These are phyloP conservation scores for Leishmania aethiopica DNA, from an alignment of 208 protist genomes.

Conservation along the genomic window DNA sequence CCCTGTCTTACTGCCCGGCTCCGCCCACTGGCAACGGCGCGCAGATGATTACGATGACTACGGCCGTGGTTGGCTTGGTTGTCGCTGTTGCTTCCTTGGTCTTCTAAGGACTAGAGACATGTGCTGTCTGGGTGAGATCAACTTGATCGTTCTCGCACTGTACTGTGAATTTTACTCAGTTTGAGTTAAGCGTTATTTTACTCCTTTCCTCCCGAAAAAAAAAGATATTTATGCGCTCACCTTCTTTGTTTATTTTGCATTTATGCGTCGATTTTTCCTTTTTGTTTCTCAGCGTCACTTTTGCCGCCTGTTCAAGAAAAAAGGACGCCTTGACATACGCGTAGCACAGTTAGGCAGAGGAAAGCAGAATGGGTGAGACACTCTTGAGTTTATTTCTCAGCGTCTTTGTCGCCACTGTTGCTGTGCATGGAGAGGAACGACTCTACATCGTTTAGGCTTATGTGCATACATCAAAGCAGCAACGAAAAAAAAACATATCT, in stretches of 20 bases:
- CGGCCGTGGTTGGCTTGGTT: neutral
- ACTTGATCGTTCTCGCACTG: neutral
- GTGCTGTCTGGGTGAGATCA: too few relatives aligned
- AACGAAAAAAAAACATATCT: neutral
- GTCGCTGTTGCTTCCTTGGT: neutral
- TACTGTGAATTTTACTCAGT: neutral
- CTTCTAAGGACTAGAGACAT: neutral
- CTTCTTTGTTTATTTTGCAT: neutral
- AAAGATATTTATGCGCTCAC: neutral
- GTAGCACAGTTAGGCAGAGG: neutral
- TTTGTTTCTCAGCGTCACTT: neutral
- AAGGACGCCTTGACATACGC: neutral
- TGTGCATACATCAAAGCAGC: neutral
- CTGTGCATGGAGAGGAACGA: neutral
- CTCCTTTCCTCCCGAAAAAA: neutral
- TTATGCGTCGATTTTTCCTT: neutral
- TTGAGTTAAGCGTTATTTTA: neutral
- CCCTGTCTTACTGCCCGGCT: conserved; percentile 15
- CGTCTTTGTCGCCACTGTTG: neutral
- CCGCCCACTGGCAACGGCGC: neutral
- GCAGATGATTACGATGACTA: conserved; percentile 3
- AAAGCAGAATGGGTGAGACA: neutral
- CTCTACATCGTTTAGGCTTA: neutral
- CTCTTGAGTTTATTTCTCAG: neutral
- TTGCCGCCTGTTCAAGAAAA: neutral